These are phyloP conservation scores for Trichoderma endophyticum DNA, from an alignment of 2,329 filamentous ascomycete genomes.

Conservation along the genomic window DNA sequence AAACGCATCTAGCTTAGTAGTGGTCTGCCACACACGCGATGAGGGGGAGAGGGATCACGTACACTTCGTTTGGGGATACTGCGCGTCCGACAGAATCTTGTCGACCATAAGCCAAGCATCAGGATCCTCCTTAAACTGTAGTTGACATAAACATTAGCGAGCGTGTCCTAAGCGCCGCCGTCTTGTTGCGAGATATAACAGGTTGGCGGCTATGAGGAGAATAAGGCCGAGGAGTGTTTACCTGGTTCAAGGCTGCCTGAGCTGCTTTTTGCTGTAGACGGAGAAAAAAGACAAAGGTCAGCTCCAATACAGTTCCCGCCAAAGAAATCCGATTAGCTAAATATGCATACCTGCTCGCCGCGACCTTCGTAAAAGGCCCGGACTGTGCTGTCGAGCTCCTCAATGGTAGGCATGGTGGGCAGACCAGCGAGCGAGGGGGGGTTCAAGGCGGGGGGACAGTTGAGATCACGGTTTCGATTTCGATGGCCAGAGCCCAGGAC, in stretches of 20 bases:
- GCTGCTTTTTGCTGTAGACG: slow-evolving; percentile 83
- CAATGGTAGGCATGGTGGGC: slow-evolving; percentile 67
- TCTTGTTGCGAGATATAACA: not conserved
- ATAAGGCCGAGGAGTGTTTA: slow-evolving; percentile 44
- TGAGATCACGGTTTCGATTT: slow-evolving; percentile 21
- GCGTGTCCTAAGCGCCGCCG: not conserved
- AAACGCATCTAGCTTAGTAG: not conserved
- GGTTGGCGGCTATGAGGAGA: not conserved
- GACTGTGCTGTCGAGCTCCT: slow-evolving; percentile 95
- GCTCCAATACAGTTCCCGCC: slow-evolving; percentile 22
- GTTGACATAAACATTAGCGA: slow-evolving; percentile 10
- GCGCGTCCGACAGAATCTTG: slow-evolving; percentile 89
- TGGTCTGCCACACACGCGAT: not conserved
- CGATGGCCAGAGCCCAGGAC: slow-evolving; percentile 24
- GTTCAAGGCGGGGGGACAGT: slow-evolving; percentile 26
- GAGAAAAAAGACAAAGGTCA: slow-evolving; percentile 39
- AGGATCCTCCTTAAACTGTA: slow-evolving; percentile 95
- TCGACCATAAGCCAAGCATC: slow-evolving; percentile 98
- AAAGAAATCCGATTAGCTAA: not conserved
- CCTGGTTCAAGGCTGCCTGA: slow-evolving; percentile 88
- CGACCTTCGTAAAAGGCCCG: slow-evolving; percentile 96
- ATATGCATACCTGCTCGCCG: slow-evolving; percentile 74
- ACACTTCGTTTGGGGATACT: slow-evolving; percentile 97
- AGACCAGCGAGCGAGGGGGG: slow-evolving; percentile 26
- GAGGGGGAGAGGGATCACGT: slow-evolving; percentile 35